These are phyloP conservation scores for Calonectria naviculata DNA, from an alignment of 2,329 filamentous ascomycete genomes.

Conservation along the genomic window DNA sequence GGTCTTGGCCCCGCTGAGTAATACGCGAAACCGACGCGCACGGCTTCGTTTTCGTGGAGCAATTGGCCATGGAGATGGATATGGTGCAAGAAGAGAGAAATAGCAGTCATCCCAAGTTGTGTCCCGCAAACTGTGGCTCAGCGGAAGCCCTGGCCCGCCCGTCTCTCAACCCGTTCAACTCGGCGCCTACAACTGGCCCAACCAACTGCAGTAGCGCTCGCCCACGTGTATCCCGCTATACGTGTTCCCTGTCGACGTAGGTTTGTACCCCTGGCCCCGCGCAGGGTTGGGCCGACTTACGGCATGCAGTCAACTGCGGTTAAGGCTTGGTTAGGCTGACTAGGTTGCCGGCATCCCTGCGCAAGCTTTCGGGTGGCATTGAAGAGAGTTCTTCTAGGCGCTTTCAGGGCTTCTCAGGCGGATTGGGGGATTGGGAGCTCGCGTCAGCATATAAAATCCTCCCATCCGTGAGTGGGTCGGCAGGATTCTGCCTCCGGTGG, in stretches of 20 bases:
- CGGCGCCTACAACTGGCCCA: too few species aligned
- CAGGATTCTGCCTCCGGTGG: not conserved
- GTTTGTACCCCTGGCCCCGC: not conserved
- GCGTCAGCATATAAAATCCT: not conserved
- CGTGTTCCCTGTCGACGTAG: too few species aligned
- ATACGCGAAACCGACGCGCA: not conserved
- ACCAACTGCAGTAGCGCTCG: not conserved
- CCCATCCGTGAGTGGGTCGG: not conserved
- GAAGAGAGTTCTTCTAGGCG: not conserved
- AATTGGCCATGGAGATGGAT: too few species aligned
- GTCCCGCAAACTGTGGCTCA: too few species aligned
- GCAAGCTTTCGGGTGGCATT: not conserved
- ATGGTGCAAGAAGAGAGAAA: too few species aligned
- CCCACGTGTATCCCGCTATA: not conserved
- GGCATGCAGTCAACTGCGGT: not conserved
- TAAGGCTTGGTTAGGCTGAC: not conserved
- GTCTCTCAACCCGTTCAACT: too few species aligned
- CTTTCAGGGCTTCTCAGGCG: not conserved
- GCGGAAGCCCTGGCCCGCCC: too few species aligned
- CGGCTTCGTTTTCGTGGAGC: not conserved
- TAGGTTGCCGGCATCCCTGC: not conserved
- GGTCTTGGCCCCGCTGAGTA: not conserved
- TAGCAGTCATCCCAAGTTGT: too few species aligned
- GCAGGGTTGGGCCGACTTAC: not conserved
- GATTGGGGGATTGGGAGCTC: not conserved